phyloP scores from a whole-genome alignment of 2,329 filamentous ascomycete genomes.

The Cytospora chrysosperma region DNA sequence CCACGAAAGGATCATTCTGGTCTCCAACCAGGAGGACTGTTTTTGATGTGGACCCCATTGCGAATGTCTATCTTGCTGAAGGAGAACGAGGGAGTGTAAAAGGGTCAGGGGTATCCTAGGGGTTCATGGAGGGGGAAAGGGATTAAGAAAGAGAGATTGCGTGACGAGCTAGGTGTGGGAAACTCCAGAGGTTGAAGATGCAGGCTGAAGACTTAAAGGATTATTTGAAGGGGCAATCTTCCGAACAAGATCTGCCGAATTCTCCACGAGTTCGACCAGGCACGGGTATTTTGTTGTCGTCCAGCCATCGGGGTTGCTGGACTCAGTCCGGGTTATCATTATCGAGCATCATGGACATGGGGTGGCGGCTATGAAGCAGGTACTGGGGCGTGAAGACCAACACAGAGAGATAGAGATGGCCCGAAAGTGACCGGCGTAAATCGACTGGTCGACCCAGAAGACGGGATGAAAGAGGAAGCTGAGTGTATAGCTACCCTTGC shows the following conservation, averaged over 20 bases:
- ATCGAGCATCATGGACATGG: background rate
- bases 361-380: background rate
- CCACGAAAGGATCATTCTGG: constrained; percentile 18
- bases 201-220: constrained; percentile 16
- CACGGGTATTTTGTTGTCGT: background rate
- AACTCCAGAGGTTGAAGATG: background rate
- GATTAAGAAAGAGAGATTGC: background rate
- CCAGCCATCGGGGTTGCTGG: constrained; percentile 15
- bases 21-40: constrained; percentile 20
- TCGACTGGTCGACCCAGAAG: constrained; percentile 10
- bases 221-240: background rate
- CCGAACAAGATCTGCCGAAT: background rate
- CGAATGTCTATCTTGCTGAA: background rate
- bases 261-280: background rate
- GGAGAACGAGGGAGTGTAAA: constrained; percentile 4
- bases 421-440: constrained; percentile 10
- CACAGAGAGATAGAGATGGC: background rate
- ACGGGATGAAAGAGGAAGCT: constrained; percentile 15
- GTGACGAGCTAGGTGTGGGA: constrained; percentile 1
- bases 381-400: background rate
- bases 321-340: constrained; percentile 7
- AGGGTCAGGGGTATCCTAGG: constrained; percentile 13
- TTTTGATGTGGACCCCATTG: constrained; percentile 20
- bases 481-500: background rate
- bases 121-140: background rate